Conservation (phyloP, 441 rosid species). For the Monsonia emarginata region DNA sequence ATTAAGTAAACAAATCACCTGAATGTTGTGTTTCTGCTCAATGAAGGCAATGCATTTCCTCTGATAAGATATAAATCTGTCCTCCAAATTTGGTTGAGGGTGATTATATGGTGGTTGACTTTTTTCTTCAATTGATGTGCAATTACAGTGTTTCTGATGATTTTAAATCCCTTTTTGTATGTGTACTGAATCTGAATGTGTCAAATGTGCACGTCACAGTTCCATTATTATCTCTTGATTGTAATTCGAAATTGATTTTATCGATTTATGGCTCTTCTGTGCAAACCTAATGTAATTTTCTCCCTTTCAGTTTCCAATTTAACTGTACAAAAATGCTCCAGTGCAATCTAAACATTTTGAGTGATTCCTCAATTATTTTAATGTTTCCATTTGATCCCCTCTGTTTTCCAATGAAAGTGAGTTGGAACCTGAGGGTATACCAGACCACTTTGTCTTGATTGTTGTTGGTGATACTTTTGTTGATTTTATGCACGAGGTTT, state of each 20-base stretch:
- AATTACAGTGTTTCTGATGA: not conserved
- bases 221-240: not conserved
- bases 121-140: not conserved
- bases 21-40: not conserved
- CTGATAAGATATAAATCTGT: not conserved
- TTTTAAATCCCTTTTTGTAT: not conserved
- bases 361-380: not conserved
- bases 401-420: not conserved
- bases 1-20: not conserved
- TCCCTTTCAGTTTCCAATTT: not conserved
- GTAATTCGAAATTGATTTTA: not conserved
- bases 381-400: not conserved
- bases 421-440: conserved; percentile 1
- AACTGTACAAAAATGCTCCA: not conserved
- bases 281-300: not conserved
- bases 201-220: not conserved
- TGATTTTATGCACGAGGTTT: not conserved
- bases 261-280: not conserved
- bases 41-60: not conserved
- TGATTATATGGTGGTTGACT: not conserved
- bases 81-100: not conserved
- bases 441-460: not conserved
- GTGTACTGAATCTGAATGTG: not conserved
- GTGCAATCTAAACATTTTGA: not conserved
- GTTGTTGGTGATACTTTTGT: not conserved